phyloP scores from a whole-genome alignment of 1,139 yeast species.

The Yamadazyma kanchanaburiensis region DNA sequence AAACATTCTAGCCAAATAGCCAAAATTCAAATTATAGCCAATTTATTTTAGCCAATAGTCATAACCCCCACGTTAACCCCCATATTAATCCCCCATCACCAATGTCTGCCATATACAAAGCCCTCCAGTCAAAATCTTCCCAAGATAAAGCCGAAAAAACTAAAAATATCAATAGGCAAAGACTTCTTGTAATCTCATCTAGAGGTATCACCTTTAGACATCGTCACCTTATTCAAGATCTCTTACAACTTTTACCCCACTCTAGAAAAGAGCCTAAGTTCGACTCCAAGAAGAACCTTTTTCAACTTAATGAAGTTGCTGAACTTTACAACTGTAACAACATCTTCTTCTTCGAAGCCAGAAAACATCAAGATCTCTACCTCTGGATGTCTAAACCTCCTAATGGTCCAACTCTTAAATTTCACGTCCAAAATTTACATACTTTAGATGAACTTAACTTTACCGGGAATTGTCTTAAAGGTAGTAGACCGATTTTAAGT shows the following conservation, averaged over 20 bases:
- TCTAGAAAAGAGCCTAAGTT: conserved; percentile 95
- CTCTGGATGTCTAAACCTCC: conserved; percentile 96
- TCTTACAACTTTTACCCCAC: conserved; percentile 81
- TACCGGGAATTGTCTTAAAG: conserved; percentile 93
- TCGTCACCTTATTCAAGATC: conserved; percentile 87
- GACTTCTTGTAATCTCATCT: conserved; percentile 84
- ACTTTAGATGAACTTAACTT: conserved; percentile 94
- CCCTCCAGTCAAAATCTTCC: conserved; percentile 52
- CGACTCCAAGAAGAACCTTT: conserved; percentile 86
- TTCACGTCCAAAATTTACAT: conserved; percentile 91
- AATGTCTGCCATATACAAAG: conserved; percentile 72
- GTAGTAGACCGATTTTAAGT: conserved; percentile 92
- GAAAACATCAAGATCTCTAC: conserved; percentile 94
- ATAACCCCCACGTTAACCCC: no score
- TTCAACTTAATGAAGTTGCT: conserved; percentile 90
- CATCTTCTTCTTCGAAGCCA: conserved; percentile 88
- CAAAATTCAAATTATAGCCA: no score
- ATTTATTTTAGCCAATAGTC: no score
- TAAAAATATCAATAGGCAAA: conserved; percentile 68
- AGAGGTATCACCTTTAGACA: conserved; percentile 95
- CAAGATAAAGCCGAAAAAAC: conserved; percentile 47
- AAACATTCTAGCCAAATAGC: no score
- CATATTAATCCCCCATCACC: no score
- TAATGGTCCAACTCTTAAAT: conserved; percentile 95
- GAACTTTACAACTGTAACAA: conserved; percentile 97